Conservation (phyloP, 192 early-diverging fungal species). For the Coemansia pectinata region DNA sequence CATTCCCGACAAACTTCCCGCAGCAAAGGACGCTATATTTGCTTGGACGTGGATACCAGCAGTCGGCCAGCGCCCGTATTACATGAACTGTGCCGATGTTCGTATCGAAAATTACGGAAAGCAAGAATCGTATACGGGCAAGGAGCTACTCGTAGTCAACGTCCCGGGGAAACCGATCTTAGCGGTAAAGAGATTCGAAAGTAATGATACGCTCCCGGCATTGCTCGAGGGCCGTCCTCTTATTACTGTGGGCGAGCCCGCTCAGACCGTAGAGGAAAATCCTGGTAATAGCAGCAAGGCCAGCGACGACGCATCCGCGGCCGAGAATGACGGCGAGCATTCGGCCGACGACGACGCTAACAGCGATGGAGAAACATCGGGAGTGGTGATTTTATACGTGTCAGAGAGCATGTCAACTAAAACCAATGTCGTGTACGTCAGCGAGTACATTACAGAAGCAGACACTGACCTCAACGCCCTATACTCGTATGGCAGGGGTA, state of each 20-base stretch:
- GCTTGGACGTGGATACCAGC: conserved; percentile 52
- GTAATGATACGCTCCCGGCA: conserved; percentile 21
- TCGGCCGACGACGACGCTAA: not conserved
- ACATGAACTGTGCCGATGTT: conserved; percentile 52
- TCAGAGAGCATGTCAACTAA: conserved; percentile 42
- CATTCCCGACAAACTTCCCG: conserved; percentile 58
- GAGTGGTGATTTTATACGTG: conserved; percentile 32
- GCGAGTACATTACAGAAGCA: conserved; percentile 37
- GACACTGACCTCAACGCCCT: conserved; percentile 24
- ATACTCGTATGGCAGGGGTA: conserved; percentile 38
- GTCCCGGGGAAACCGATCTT: conserved; percentile 34
- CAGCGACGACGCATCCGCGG: not conserved
- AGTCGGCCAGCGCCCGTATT: conserved; percentile 22
- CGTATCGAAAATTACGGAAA: conserved; percentile 47
- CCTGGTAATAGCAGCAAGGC: not conserved
- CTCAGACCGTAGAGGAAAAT: not conserved
- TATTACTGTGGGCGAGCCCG: conserved; percentile 35
- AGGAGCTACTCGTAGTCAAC: conserved; percentile 47
- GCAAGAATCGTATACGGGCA: conserved; percentile 37
- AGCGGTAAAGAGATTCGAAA: conserved; percentile 10
- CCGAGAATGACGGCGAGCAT: conserved; percentile 9
- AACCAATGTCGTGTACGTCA: conserved; percentile 36
- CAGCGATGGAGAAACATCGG: conserved; percentile 6
- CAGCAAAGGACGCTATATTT: conserved; percentile 54
- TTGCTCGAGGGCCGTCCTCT: conserved; percentile 26